phyloP scores from a whole-genome alignment of 1,284 basidiomycete genomes.

The Rhodotorula sp. region DNA sequence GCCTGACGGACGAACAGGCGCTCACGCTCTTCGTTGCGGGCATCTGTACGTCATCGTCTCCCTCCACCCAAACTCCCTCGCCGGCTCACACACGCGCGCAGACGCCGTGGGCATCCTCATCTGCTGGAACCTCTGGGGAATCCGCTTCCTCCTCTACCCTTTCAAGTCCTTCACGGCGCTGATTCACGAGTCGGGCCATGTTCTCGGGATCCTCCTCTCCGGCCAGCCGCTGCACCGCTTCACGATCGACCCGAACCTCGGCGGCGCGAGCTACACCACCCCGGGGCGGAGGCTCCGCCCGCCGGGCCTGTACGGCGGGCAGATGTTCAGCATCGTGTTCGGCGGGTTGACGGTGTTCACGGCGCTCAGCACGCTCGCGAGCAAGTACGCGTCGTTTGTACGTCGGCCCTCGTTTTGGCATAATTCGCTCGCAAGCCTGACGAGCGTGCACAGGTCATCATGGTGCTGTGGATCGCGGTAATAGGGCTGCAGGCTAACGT shows the following conservation, averaged over 20 bases:
- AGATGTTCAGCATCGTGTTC: constrained; percentile 34
- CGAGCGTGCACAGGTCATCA: background rate
- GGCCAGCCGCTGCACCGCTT: constrained; percentile 31
- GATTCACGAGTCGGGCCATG: constrained; percentile 44
- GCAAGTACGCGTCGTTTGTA: constrained; percentile 41
- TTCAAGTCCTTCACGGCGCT: constrained; percentile 41
- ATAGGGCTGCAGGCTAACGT: background rate
- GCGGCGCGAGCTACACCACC: constrained; percentile 26
- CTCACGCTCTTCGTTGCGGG: constrained; percentile 1
- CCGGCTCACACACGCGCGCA: background rate
- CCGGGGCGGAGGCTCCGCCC: background rate
- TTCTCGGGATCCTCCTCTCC: constrained; percentile 30
- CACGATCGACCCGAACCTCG: constrained; percentile 39
- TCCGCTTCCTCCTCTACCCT: constrained; percentile 40
- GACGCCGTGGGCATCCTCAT: constrained; percentile 42
- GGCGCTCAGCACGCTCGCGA: constrained; percentile 43
- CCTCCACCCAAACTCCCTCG: no score
- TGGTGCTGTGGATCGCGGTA: constrained; percentile 3
- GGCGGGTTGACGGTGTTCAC: constrained; percentile 41
- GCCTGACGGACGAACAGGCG: constrained; percentile 8
- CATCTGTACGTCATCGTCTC: background rate
- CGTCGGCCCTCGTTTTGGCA: background rate
- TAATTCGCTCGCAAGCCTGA: background rate
- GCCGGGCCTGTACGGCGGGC: constrained; percentile 32
- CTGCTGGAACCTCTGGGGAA: constrained; percentile 44